Base-by-base conservation (phyloP, 176 grass and related monocot genomes). In the Panicum miliaceum region DNA sequence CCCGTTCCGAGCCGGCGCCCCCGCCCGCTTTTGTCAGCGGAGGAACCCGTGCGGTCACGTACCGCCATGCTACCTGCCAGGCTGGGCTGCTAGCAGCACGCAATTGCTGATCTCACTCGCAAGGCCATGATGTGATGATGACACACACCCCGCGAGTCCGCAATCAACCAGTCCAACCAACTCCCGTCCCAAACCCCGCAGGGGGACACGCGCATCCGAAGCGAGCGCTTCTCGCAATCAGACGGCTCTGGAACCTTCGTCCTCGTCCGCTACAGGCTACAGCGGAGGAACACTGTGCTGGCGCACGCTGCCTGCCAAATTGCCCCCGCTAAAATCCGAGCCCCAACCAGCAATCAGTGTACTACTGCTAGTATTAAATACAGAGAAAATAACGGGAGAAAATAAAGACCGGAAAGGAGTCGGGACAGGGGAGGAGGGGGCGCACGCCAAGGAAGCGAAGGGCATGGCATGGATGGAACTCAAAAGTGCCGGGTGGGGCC, bases 401-500 rank as follows among this genome's bases (percentile, higher is more conserved):
- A 85, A 51, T 75, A 75, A 89, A 85, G 68, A 81, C 61, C 61
- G 1, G 29, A 57, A 57, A 57, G 53, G 42, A 20, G 18, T 13
- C 11, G n/a, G 62, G 19, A 6, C 9, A 16, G 4, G 6, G 22
- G 43, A 57, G 64, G 20, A 78, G 27, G 35, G 9, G 50, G 10
- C 3, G 40, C 14, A 72, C 19, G 62, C 62, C 7, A 29, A 41
- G 51, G 15, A 20, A 51, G 56, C 8, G 61, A 80, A 68, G 64
- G 34, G 79, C 64, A 70, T 57, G 29, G 29, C 29, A 32, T 32
- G 29, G 29, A 32, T 32, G 64, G 64, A 81, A 70, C 79, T 81
- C 79, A 86, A 89, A 90, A 90, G 84, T 79, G 79, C 67, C 38
- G 3, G 74, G 74, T 74, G 79, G 79, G 67, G 0, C 73, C 84